Percentiles rank a stretch among this genome's conserved stretches.
Evolutionary conservation across 73 alveolate species (phyloP).

Genomic region (Halteria grandinella): DNA sequence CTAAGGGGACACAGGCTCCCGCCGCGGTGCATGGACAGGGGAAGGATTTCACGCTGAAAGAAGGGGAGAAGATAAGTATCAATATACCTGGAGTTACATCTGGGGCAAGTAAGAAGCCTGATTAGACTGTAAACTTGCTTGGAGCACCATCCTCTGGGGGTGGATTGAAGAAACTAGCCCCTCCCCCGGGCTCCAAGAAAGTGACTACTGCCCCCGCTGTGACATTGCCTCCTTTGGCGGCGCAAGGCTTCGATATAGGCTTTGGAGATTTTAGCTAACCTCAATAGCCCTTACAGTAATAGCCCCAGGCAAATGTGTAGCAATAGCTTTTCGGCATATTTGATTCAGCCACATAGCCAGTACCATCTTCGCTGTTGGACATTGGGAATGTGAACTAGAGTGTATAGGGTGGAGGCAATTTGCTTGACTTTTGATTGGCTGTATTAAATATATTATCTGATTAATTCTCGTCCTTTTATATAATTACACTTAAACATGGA

Average conservation of each 20-base stretch:
- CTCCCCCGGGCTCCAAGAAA: slow-evolving; percentile 64
- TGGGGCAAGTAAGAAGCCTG: not conserved
- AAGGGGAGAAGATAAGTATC: slow-evolving; percentile 64
- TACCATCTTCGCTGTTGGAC: too few relatives aligned
- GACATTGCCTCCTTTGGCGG: too few relatives aligned
- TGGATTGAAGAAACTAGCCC: slow-evolving; percentile 68
- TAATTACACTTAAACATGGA: slow-evolving; percentile 21
- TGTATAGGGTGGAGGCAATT: not conserved
- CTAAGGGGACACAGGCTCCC: slow-evolving; percentile 48
- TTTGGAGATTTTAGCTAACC: too few relatives aligned
- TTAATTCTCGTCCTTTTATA: not conserved
- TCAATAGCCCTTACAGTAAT: not conserved
- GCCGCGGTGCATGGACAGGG: not conserved
- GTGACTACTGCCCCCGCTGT: too few relatives aligned
- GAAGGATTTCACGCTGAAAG: slow-evolving; percentile 62
- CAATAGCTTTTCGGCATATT: too few relatives aligned
- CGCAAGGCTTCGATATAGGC: too few relatives aligned
- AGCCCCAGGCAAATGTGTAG: too few relatives aligned
- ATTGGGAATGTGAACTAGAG: too few relatives aligned
- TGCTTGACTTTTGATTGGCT: not conserved
- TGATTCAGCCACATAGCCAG: too few relatives aligned
- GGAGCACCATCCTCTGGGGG: slow-evolving; percentile 23
- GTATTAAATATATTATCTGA: not conserved
- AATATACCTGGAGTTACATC: slow-evolving; percentile 60
- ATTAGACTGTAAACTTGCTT: not conserved